Evolutionary conservation across 805 yeast species (phyloP), one percentile per base, ranked within the genome.

Genomic region (Saccharomycopsis javanensis): DNA sequence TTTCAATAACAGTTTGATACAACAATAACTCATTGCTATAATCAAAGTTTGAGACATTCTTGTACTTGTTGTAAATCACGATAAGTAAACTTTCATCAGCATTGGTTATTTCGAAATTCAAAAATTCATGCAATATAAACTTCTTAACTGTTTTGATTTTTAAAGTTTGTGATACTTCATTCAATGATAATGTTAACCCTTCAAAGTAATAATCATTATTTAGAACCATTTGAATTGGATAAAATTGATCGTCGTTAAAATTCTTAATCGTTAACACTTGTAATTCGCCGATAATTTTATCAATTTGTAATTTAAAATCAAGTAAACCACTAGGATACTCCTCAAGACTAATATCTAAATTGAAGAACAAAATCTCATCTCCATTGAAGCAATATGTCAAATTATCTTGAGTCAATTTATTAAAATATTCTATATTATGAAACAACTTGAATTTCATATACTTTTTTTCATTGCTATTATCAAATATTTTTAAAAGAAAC

Each of bases 11-110:
- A 1, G 63, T 62, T 55, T 74, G 72, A 61, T 76, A 77, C 10
- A 79, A 65, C 15, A 78, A 60, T 23, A 79, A 63, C 58, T 79
- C 82, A 50, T 79, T 64, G 55, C 80, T 73, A 63, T 77, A 77
- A 46, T 71, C 69, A 61, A 72, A 77, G 56, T 70, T 71, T 6
- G 62, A 61, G 57, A 71, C 72, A 11, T 64, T 63, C 27, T 68
- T 62, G 60, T 73, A 77, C 53, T 68, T 70, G 8, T 61, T 57
- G 45, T 67, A 68, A 16, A 69, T 67, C 1, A 59, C 57, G 11
- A 61, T 64, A 1, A 67, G 53, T 15, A 25, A 15, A 5, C 51
- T 38, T 2, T 28, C 16, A 31, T 50, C 34, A 3, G 53, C 33
- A 34, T 50, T 55, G 7, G 64, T 51, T 45, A 78, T 61, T 58